Evolutionary conservation across 2,329 filamentous ascomycete genomes (phyloP), one percentile per base, ranked within the genome.

Genomic region (Phaeoacremonium minimum): DNA sequence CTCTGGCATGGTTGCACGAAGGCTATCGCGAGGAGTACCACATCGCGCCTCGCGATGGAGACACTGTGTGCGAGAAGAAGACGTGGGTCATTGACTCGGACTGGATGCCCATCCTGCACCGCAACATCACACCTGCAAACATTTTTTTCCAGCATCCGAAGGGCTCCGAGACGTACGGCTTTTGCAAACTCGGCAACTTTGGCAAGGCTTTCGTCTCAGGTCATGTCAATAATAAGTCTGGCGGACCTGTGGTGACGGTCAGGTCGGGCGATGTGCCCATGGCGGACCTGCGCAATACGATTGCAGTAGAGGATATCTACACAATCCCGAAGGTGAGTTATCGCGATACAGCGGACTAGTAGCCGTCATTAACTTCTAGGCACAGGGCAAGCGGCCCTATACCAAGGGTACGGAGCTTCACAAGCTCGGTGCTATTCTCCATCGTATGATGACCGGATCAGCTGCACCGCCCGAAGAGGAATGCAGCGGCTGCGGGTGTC

Each of bases 151-250:
- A 69, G 50, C 61, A 69, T 35, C 64, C 71, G 22, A 55, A 57
- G 11, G 67, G 67, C 3, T 51, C 42, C 11, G 72, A 76, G 53
- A 66, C 61, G 19, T 78, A 76, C 46, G 75, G 73, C 1, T 48
- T 58, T 18, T 76, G 73, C 46, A 78, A 76, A 55, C 53, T 79
- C 37, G 73, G 73, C 12, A 63, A 69, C 29, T 73, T 71, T 36
- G 48, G 56, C 30, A 48, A 48, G n/a, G 60, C 63, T 13, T 53
- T 51, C 17, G 55, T 72, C 9, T 63, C 64, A n/a, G 58, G 57
- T 29, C 62, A 67, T 30, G 48, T 54, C 26, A 37, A 33, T 7
- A 35, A 35, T 18, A 33, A 38, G 19, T 28, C 35, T 13, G 30
- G 15, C 7, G 30, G 37, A 18, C 30, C 38, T 29, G 39, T 42